These are phyloP conservation scores for Saccharomycopsis malanga DNA, from an alignment of 805 yeast genomes.

Conservation along the genomic window DNA sequence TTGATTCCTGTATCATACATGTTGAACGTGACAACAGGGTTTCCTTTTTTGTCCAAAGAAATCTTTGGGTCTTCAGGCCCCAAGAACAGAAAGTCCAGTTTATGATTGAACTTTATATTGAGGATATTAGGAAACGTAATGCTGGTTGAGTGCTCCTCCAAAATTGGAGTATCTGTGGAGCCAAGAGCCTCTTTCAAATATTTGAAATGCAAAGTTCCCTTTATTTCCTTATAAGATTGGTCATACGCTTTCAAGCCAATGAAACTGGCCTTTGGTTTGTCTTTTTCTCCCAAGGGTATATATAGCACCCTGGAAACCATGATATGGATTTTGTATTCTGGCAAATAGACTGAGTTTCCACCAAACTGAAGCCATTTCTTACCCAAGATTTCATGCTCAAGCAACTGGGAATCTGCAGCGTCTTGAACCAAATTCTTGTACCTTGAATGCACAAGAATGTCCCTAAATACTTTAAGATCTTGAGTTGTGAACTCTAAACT, in stretches of 20 bases:
- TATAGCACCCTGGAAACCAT: conserved; percentile 31
- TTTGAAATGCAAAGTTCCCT: neutral
- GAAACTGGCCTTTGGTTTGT: conserved; percentile 28
- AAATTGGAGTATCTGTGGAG: too few species aligned
- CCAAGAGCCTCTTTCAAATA: neutral
- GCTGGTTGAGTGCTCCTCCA: neutral
- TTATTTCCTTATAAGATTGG: neutral
- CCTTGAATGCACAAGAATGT: neutral
- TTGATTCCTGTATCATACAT: conserved; percentile 19
- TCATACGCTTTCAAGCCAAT: conserved; percentile 27
- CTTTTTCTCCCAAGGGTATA: conserved; percentile 26
- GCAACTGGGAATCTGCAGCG: neutral
- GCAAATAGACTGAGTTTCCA: conserved; percentile 33
- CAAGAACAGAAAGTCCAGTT: conserved; percentile 24
- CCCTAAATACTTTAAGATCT: neutral
- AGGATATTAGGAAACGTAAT: conserved; percentile 27
- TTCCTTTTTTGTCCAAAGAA: conserved; percentile 31
- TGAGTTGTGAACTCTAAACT: neutral
- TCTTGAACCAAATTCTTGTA: neutral
- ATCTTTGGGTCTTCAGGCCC: conserved; percentile 40
- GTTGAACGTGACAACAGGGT: conserved; percentile 35
- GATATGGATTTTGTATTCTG: conserved; percentile 33
- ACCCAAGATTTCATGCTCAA: neutral
- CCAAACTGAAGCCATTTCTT: conserved; percentile 30
- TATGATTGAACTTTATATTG: conserved; percentile 29